Evolutionary conservation across 192 early-diverging fungal genomes (phyloP), one percentile per base, ranked within the genome.

Genomic region (Obelidium mucronatum): DNA sequence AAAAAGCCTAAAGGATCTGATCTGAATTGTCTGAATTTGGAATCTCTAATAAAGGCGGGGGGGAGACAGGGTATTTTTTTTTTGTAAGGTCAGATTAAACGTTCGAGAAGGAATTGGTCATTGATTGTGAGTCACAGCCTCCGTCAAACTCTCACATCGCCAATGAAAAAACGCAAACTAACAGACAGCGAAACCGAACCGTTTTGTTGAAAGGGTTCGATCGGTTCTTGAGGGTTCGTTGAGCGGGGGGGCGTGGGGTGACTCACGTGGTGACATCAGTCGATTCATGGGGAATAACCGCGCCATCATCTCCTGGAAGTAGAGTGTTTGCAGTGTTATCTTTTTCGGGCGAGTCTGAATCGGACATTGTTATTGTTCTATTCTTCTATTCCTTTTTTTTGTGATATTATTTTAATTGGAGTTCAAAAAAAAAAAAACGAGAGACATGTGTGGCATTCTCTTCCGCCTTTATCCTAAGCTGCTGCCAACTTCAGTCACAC

Each of bases 1-100:
- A 92, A 89, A 78, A 91, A 92, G 17, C 87, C 91, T 30, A 93
- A 81, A 4, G 92, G 92, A 80, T 93, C 91, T 42, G 89, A 83
- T 62, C 90, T 78, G 59, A 93, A 89, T 51, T 84, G 75, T 11
- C 33, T 67, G 59, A 59, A 72, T 51, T 72, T 72, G 1, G 55
- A 35, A 11, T 30, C 69, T 13, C 69, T 72, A n/a, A n/a, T n/a
- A n/a, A n/a, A n/a, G n/a, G n/a, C n/a, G n/a, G n/a, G n/a, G n/a
- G n/a, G n/a, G n/a, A n/a, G n/a, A n/a, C n/a, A n/a, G n/a, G 63
- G n/a, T 65, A 15, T 65, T 11, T 42, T 3, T 24, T 17, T 26
- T 60, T 33, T 24, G 58, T 15, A 4, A 33, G 35, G 8, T 8
- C 1, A 19, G 37, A 13, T 65, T 33, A 37, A 24, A 35, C 17